Conservation (phyloP, 305 asterid species). For the Rubia balearica region DNA sequence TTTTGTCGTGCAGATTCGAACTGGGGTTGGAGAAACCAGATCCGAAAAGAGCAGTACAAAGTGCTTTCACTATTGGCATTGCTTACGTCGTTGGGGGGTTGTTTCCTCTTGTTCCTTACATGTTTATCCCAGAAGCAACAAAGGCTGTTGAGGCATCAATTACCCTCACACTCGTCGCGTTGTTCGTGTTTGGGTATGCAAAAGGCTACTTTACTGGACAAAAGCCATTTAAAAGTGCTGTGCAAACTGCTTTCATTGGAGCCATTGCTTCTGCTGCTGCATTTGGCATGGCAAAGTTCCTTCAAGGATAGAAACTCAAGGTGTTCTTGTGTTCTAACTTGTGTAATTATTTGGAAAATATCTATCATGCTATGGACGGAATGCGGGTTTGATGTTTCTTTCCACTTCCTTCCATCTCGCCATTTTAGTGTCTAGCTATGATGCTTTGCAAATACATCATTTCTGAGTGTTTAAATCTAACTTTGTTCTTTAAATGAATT, state of each 20-base stretch:
- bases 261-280: slow-evolving; percentile 98
- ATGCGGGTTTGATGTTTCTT: too few species aligned
- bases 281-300: slow-evolving; percentile 73
- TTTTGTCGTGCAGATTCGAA: slow-evolving; percentile 54
- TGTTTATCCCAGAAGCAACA: slow-evolving; percentile 50
- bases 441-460: too few species aligned
- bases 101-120: slow-evolving; percentile 77
- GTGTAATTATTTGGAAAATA: too few species aligned
- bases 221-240: slow-evolving; percentile 60
- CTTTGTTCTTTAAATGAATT: too few species aligned
- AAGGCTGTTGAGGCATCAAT: slow-evolving; percentile 66
- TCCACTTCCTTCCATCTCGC: too few species aligned
- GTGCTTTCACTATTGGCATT: slow-evolving; percentile 75
- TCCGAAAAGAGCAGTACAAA: slow-evolving; percentile 76
- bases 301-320: slow-evolving; percentile 37
- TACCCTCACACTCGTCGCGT: slow-evolving; percentile 50
- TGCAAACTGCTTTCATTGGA: slow-evolving; percentile 79
- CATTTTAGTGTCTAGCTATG: too few species aligned
- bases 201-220: slow-evolving; percentile 80
- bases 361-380: too few species aligned
- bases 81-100: slow-evolving; percentile 77
- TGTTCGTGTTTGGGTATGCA: slow-evolving; percentile 68
- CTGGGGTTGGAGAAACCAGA: slow-evolving; percentile 93
- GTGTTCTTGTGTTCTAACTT: too few species aligned
- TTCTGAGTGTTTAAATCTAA: too few species aligned